phyloP scores from a whole-genome alignment of 129 eudicot genomes.

The Heracleum sosnowskyi region DNA sequence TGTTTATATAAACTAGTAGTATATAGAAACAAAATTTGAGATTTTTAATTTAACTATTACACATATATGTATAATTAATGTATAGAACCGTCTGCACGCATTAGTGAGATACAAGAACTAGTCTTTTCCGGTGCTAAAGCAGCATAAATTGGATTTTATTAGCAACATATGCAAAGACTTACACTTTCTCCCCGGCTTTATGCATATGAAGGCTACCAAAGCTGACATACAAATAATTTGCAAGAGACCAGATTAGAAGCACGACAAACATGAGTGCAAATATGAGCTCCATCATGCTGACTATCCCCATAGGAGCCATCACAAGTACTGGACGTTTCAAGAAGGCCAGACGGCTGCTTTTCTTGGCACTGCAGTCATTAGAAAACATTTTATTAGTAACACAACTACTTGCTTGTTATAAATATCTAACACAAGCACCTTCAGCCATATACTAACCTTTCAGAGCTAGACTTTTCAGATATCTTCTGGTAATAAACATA shows the following conservation, averaged over 20 bases:
- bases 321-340: constrained; percentile 53
- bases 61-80: background rate
- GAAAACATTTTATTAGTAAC: background rate
- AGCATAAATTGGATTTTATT: background rate
- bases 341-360: constrained; percentile 21
- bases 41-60: background rate
- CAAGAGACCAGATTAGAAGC: constrained; percentile 57
- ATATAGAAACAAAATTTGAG: background rate
- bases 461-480: constrained; percentile 18
- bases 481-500: constrained; percentile 42
- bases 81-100: no score
- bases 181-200: constrained; percentile 31
- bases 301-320: constrained; percentile 58
- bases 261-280: constrained; percentile 50
- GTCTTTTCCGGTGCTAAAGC: background rate
- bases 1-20: background rate
- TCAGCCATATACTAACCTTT: constrained; percentile 23
- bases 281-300: constrained; percentile 39
- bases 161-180: background rate
- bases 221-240: constrained; percentile 50
- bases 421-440: background rate
- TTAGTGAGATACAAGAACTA: background rate
- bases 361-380: constrained; percentile 3
- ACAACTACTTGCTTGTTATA: background rate
- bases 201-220: constrained; percentile 45